Percentiles rank a stretch among this genome's conserved stretches.
These are phyloP conservation scores for Suillus spraguei DNA, from an alignment of 768 basidiomycete genomes.

Conservation along the genomic window DNA sequence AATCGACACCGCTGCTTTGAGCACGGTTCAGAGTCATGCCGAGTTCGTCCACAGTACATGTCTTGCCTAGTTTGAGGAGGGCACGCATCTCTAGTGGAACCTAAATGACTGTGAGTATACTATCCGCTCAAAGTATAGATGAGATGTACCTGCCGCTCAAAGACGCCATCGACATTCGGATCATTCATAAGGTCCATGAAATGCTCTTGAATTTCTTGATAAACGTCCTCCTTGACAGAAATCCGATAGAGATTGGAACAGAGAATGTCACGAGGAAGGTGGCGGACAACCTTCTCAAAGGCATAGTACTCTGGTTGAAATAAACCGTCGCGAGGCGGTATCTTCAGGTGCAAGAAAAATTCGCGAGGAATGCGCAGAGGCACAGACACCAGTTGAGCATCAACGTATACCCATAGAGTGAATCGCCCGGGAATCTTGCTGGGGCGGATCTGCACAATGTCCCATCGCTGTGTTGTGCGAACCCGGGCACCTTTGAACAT, in stretches of 20 bases:
- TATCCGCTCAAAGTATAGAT: background rate
- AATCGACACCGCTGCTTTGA: slow-evolving; percentile 79
- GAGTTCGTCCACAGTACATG: slow-evolving; percentile 67
- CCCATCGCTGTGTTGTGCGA: slow-evolving; percentile 77
- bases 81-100: slow-evolving; percentile 84
- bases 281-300: slow-evolving; percentile 71
- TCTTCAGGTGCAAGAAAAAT: slow-evolving; percentile 91
- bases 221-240: slow-evolving; percentile 80
- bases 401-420: slow-evolving; percentile 84
- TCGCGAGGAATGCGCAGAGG: slow-evolving; percentile 86
- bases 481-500: slow-evolving; percentile 72
- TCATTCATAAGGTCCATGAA: slow-evolving; percentile 93
- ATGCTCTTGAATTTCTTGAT: slow-evolving; percentile 83
- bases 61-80: slow-evolving; percentile 81
- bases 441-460: slow-evolving; percentile 86
- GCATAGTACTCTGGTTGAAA: slow-evolving; percentile 74
- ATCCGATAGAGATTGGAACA: slow-evolving; percentile 84
- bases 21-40: slow-evolving; percentile 81
- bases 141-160: slow-evolving; percentile 79
- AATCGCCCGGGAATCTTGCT: slow-evolving; percentile 81
- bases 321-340: slow-evolving; percentile 58
- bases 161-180: slow-evolving; percentile 93
- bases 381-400: slow-evolving; percentile 75
- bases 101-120: slow-evolving; percentile 38
- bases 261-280: slow-evolving; percentile 77